Base-by-base conservation (phyloP, 441 rosid genomes). In the Mallotus repandus region DNA sequence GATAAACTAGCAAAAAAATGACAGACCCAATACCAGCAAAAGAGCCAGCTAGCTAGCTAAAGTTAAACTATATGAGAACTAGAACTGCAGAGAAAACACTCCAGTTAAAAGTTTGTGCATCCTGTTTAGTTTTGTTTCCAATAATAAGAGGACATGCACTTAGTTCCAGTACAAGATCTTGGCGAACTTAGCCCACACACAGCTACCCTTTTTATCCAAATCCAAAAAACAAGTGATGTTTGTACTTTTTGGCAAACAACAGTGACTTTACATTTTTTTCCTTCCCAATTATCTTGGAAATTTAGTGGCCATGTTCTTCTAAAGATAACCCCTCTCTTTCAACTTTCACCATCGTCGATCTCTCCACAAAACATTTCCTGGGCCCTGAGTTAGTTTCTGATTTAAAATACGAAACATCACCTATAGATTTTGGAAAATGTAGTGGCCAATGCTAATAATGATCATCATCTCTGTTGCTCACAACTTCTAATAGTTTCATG, bases 191-290 rank as follows among this genome's bases (percentile, higher is more conserved):
- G 55, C 55, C 68, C 55, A 21, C 55, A 46, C 48, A 7, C 21
- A 2, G 21, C 7, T 53, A 48, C 35, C 35, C 38, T 65, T 65
- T 46, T 65, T 46, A 46, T 46, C 68, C 68, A 65, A 46, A 65
- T 11, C 68, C 25, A 48, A n/a, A n/a, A 18, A 55, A 55, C 19
- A 55, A 18, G 10, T 18, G 9, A 55, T 22, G 7, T 4, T 43
- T 1, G 41, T 35, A 45, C 48, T 9, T 45, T 4, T 45, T 45
- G 48, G 11, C 48, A 45, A 9, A 45, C 48, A 45, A 45, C 48
- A 45, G 11, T 45, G 48, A 45, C 48, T 3, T 45, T 1, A 35
- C 5, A 3, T 35, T 45, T 3, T 45, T 45, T 45, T 4, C 7
- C 0, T 7, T 15, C 9, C 50, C 14, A 66, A 48, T 48, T 29